Base-by-base conservation (phyloP, 1,284 basidiomycete species). In the Cryptococcus sp. region DNA sequence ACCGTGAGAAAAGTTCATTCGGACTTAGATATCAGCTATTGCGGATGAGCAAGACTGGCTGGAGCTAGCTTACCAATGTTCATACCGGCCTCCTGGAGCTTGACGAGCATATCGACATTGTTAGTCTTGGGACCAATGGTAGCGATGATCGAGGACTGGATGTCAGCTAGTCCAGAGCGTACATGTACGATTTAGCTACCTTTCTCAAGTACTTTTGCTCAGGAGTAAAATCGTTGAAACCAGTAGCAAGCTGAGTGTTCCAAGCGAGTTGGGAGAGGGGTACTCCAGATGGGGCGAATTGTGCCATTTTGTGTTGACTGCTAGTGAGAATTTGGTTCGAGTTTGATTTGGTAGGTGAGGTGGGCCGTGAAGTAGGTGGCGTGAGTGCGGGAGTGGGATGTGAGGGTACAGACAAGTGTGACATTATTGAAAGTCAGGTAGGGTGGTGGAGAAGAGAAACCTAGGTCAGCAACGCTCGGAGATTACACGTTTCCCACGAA, bases 1-100 rank as follows among this genome's bases (percentile, higher is more conserved):
- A 50, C 91, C 91, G 83, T 96, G 91, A 50, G 91, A 94, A 76
- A 94, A 94, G 82, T 97, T 96, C 91, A 96, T 96, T 76, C 92
- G 91, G 56, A 96, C 92, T 94, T 64, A 34, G 52, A 22, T 36
- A 22, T 42, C 7, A 21, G 47, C 19, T 9, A 16, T 18, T 22
- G n/a, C n/a, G n/a, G n/a, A n/a, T n/a, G n/a, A n/a, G n/a, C n/a
- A n/a, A n/a, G n/a, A n/a, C n/a, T n/a, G n/a, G n/a, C n/a, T n/a
- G n/a, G n/a, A n/a, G n/a, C n/a, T n/a, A 23, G 80, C 88, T 60
- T 57, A 93, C 92, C 91, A 72, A 98, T 87, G 80, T 96, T 97
- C 76, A 98, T 88, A 72, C 92, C 92, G 46, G 91, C 90, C 55
- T 84, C 82, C 67, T 86, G 81, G 67, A 97, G 81, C 70, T 87